Conservation (phyloP, 495 filamentous ascomycete genomes). For the Cercophora samala region DNA sequence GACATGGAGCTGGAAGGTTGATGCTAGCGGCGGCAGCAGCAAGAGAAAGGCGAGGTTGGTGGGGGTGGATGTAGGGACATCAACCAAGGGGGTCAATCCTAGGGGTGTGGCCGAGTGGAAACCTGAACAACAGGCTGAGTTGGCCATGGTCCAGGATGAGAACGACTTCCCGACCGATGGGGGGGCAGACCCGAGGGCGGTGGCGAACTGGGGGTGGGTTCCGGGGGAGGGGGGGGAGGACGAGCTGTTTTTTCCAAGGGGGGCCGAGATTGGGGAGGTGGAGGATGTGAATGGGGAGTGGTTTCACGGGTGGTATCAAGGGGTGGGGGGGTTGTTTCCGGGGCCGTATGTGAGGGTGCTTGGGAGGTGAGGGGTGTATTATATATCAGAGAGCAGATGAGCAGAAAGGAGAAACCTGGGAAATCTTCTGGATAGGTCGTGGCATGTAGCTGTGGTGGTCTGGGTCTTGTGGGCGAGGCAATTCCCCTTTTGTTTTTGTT, state of each 20-base stretch:
- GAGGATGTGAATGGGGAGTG: conserved; percentile 85
- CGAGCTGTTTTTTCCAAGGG: conserved; percentile 78
- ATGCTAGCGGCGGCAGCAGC: conserved; percentile 14
- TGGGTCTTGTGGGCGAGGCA: too few species aligned
- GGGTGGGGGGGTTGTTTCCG: conserved; percentile 70
- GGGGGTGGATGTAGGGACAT: conserved; percentile 31
- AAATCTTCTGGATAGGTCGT: too few species aligned
- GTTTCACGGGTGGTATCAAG: conserved; percentile 78
- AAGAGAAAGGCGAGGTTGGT: conserved; percentile 30
- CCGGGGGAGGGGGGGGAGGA: conserved; percentile 58
- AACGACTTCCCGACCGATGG: conserved; percentile 66
- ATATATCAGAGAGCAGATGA: too few species aligned
- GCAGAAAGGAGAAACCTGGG: too few species aligned
- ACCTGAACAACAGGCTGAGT: background rate
- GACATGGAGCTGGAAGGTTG: background rate
- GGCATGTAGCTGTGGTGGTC: too few species aligned
- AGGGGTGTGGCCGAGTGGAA: background rate
- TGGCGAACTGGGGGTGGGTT: conserved; percentile 70
- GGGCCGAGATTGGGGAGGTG: conserved; percentile 75
- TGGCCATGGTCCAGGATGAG: background rate
- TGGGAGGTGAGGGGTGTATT: conserved; percentile 4
- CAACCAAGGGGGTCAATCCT: background rate
- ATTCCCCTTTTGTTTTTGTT: too few species aligned
- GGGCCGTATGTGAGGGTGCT: conserved; percentile 57
- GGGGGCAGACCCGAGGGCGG: conserved; percentile 58